A percentile compares a stretch with the other conserved stretches of the same genome.
Evolutionary conservation across 805 yeast genomes (phyloP).

Genomic region (Candida bentonensis): DNA sequence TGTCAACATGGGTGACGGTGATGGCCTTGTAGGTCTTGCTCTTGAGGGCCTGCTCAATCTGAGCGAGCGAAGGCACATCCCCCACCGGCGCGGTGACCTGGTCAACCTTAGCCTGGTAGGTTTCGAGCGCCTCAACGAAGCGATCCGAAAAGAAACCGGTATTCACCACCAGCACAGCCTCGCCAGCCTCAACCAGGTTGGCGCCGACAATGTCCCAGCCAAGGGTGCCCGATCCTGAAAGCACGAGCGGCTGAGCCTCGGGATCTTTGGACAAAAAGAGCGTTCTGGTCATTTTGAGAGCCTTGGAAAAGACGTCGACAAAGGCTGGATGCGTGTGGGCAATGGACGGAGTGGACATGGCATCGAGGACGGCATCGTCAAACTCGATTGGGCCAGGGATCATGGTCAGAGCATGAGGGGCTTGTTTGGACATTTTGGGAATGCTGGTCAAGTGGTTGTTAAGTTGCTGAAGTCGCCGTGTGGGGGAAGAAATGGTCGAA

Average conservation of each 20-base stretch:
- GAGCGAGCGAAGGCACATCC: conserved; percentile 42
- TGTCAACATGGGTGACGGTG: conserved; percentile 90
- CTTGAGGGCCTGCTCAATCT: conserved; percentile 42
- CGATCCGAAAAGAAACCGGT: conserved; percentile 83
- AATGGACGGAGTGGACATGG: conserved; percentile 71
- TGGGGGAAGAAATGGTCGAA: background rate
- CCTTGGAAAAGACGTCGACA: conserved; percentile 54
- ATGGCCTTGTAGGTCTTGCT: conserved; percentile 45
- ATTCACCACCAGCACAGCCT: conserved; percentile 64
- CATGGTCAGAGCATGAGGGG: conserved; percentile 31
- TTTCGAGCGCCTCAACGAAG: conserved; percentile 59
- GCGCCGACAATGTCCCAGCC: conserved; percentile 90
- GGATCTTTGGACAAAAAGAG: conserved; percentile 58
- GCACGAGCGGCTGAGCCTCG: conserved; percentile 63
- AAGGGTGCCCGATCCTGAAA: conserved; percentile 85
- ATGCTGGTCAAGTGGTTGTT: background rate
- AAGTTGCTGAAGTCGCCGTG: background rate
- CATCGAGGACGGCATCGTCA: conserved; percentile 61
- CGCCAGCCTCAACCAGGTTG: conserved; percentile 51
- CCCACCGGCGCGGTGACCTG: conserved; percentile 63
- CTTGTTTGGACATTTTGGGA: conserved; percentile 28
- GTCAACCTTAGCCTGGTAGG: conserved; percentile 67
- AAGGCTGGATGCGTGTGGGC: conserved; percentile 88
- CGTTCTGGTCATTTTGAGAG: conserved; percentile 51
- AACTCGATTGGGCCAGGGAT: conserved; percentile 85